Percentiles rank a stretch among this genome's conserved stretches.
Conservation (phyloP, 208 protist genomes). For the Acanthamoeba divionensis region DNA sequence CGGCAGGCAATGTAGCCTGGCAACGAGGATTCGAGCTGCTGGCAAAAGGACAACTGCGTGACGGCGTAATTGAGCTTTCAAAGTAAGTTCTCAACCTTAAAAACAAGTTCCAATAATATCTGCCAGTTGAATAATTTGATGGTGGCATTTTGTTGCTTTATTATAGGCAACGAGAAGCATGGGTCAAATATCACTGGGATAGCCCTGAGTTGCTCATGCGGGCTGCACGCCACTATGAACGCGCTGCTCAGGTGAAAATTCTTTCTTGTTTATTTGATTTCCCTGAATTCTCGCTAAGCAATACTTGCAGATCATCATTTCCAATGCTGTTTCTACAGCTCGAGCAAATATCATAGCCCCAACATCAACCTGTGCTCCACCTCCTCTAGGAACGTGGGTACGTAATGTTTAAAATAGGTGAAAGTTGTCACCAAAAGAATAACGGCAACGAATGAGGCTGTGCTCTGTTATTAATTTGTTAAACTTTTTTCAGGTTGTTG, state of each 20-base stretch:
- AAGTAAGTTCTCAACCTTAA: not conserved
- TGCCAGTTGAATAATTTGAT: not conserved
- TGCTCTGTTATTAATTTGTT: not conserved
- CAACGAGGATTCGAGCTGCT: constrained; percentile 14
- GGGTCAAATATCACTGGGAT: not conserved
- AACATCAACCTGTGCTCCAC: not conserved
- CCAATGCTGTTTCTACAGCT: not conserved
- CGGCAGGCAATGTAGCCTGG: constrained; percentile 28
- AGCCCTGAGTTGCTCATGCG: constrained; percentile 52
- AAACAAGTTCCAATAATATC: not conserved
- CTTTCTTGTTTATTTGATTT: no score
- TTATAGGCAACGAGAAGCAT: constrained; percentile 27
- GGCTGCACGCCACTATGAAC: constrained; percentile 61
- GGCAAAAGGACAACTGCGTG: not conserved
- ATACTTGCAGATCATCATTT: not conserved
- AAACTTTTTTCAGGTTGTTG: not conserved
- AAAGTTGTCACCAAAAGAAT: no score
- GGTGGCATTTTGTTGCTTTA: not conserved
- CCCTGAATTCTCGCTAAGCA: not conserved
- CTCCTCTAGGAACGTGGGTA: not conserved
- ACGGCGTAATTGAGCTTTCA: not conserved
- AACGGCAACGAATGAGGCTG: no score
- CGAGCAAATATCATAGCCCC: not conserved
- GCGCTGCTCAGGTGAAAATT: constrained; percentile 59
- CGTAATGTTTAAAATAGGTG: not conserved